Conservation (phyloP, 257 asterid genomes). For the Gynochthodes officinalis region DNA sequence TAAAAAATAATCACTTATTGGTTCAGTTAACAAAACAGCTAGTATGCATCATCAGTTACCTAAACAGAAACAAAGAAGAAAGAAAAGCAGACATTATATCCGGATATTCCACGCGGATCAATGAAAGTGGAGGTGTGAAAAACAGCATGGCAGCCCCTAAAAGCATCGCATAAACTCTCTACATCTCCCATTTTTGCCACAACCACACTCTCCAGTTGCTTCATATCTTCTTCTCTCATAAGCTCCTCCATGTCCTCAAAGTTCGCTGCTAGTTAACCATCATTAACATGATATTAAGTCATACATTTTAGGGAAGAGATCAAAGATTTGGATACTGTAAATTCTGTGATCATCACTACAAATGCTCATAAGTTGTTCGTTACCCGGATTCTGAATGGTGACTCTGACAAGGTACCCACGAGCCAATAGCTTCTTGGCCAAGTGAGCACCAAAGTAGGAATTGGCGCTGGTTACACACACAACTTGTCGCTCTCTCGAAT, state of each 20-base stretch:
- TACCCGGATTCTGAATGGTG: conserved; percentile 27
- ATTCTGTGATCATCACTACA: too few relatives aligned
- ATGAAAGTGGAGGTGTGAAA: conserved; percentile 38
- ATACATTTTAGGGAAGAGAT: too few relatives aligned
- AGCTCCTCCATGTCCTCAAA: conserved; percentile 32
- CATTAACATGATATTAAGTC: neutral
- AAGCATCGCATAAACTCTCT: conserved; percentile 28
- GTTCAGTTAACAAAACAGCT: too few relatives aligned
- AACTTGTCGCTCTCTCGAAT: conserved; percentile 20
- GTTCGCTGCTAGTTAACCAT: conserved; percentile 12
- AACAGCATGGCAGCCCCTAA: conserved; percentile 32
- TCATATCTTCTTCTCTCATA: conserved; percentile 29
- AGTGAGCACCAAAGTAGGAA: conserved; percentile 33
- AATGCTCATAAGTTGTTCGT: too few relatives aligned
- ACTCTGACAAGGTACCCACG: conserved; percentile 33
- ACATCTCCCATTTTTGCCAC: conserved; percentile 28
- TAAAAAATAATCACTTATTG: too few relatives aligned
- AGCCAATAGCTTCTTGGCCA: conserved; percentile 30
- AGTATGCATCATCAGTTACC: too few relatives aligned
- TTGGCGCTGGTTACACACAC: conserved; percentile 38
- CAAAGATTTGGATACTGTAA: too few relatives aligned
- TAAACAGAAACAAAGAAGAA: neutral
- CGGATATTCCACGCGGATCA: conserved; percentile 37
- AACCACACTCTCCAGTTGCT: conserved; percentile 30
- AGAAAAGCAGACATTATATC: conserved; percentile 26